Evolutionary conservation across 2,329 filamentous ascomycete species (phyloP).

Genomic region (Sporothrix curviconia): DNA sequence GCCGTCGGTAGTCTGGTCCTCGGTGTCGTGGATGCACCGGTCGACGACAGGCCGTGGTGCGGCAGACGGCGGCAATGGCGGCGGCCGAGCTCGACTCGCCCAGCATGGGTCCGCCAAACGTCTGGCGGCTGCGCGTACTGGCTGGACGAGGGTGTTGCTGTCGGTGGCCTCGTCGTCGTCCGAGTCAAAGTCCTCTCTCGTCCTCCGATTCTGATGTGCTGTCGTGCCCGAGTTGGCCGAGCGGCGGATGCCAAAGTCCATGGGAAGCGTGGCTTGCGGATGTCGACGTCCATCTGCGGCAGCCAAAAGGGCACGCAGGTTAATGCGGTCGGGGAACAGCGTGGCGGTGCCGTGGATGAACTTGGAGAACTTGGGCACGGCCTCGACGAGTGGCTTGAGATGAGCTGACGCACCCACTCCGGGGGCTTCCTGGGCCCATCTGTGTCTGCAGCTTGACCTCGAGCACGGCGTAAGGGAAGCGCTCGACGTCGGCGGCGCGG

Average conservation of each 20-base stretch:
- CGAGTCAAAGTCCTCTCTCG: slow-evolving; percentile 45
- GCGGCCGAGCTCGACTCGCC: slow-evolving; percentile 35
- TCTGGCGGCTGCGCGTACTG: slow-evolving; percentile 28
- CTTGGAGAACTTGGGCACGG: slow-evolving; percentile 98
- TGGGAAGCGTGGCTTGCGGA: slow-evolving; percentile 85
- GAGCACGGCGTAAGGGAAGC: slow-evolving; percentile 91
- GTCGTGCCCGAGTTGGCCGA: slow-evolving; percentile 69
- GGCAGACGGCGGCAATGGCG: slow-evolving; percentile 16
- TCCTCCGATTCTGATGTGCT: slow-evolving; percentile 68
- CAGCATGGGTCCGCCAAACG: background rate
- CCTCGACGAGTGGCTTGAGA: slow-evolving; percentile 91
- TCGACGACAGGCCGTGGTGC: slow-evolving; percentile 32
- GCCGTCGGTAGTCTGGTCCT: slow-evolving; percentile 67
- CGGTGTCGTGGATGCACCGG: slow-evolving; percentile 55
- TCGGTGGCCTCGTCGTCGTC: slow-evolving; percentile 67
- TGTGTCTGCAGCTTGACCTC: slow-evolving; percentile 98
- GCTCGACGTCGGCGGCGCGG: slow-evolving; percentile 76
- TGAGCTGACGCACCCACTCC: slow-evolving; percentile 92
- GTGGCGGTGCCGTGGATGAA: slow-evolving; percentile 94
- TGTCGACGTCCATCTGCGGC: slow-evolving; percentile 97
- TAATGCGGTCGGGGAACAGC: slow-evolving; percentile 78
- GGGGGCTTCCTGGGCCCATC: slow-evolving; percentile 88
- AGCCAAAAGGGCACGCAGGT: slow-evolving; percentile 94
- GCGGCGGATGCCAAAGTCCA: slow-evolving; percentile 83
- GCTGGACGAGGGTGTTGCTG: slow-evolving; percentile 26